Evolutionary conservation across 164 flowering plant species (phyloP).

Genomic region (Vitis rotundifolia): DNA sequence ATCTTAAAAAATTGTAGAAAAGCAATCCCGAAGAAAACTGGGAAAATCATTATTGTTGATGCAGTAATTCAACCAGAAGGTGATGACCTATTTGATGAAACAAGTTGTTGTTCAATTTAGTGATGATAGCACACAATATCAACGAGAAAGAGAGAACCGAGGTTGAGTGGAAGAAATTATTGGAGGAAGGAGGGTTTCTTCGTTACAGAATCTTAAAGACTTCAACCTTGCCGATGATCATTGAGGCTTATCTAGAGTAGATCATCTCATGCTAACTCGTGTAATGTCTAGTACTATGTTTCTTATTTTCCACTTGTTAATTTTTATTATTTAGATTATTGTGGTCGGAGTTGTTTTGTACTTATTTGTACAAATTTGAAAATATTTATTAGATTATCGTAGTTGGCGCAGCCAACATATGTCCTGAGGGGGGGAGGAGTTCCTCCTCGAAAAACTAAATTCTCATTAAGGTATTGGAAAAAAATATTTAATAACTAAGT

Average conservation of each 20-base stretch:
- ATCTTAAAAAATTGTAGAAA: conserved; percentile 38
- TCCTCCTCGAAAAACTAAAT: too few relatives aligned
- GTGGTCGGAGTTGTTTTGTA: too few relatives aligned
- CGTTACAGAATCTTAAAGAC: conserved; percentile 32
- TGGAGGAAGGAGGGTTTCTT: conserved; percentile 38
- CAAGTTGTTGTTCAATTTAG: conserved; percentile 24
- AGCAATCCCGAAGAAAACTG: conserved; percentile 27
- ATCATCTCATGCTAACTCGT: not conserved
- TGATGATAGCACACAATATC: conserved; percentile 26
- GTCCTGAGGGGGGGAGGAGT: too few relatives aligned
- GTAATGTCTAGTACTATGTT: too few relatives aligned
- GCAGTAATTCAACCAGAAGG: conserved; percentile 24
- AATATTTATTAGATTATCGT: too few relatives aligned
- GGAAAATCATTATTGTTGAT: conserved; percentile 44
- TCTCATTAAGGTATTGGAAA: too few relatives aligned
- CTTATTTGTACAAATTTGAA: too few relatives aligned
- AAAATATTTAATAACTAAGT: too few relatives aligned
- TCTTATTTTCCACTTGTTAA: too few relatives aligned
- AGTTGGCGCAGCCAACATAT: too few relatives aligned
- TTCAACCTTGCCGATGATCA: conserved; percentile 29
- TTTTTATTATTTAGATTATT: too few relatives aligned
- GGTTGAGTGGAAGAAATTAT: conserved; percentile 32
- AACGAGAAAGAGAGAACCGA: conserved; percentile 47
- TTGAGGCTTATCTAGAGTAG: conserved; percentile 40
- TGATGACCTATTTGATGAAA: conserved; percentile 20